A percentile compares a stretch with the other conserved stretches of the same genome.
phyloP scores from a whole-genome alignment of 23 red algal species.

The Cyanidioschyzon merolae region DNA sequence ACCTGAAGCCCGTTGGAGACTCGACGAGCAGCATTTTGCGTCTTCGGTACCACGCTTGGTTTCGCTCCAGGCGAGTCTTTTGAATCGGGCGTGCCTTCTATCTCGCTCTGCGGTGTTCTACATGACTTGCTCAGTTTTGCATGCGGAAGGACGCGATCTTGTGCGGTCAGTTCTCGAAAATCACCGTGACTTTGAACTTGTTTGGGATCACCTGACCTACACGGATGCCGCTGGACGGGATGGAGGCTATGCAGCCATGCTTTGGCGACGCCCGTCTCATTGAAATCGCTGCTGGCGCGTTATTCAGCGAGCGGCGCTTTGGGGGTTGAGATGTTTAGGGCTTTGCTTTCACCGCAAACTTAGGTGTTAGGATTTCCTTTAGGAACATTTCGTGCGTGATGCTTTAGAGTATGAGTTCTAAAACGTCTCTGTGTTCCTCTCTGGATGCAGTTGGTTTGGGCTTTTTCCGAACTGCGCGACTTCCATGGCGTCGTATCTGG shows the following conservation, averaged over 20 bases:
- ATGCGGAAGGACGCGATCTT: background rate
- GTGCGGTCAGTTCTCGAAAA: background rate
- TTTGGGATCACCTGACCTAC: background rate
- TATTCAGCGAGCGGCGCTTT: no score
- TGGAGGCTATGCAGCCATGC: background rate
- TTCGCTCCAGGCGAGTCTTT: background rate
- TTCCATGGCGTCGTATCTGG: no score
- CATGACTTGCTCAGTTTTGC: background rate
- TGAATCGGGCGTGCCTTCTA: background rate
- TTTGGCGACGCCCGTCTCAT: background rate
- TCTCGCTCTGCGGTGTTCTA: background rate
- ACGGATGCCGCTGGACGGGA: background rate
- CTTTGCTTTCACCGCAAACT: no score
- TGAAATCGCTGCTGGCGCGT: no score
- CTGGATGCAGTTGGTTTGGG: no score
- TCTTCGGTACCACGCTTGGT: background rate
- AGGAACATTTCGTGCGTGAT: no score
- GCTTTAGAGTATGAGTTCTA: no score
- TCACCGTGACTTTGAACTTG: background rate
- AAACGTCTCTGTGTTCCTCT: no score
- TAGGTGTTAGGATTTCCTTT: no score
- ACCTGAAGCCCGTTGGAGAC: background rate
- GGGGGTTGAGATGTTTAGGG: no score
- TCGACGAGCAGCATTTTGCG: background rate
- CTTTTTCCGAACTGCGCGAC: no score